Conservation (phyloP, 208 protist genomes). For the Crithidia bombi region DNA sequence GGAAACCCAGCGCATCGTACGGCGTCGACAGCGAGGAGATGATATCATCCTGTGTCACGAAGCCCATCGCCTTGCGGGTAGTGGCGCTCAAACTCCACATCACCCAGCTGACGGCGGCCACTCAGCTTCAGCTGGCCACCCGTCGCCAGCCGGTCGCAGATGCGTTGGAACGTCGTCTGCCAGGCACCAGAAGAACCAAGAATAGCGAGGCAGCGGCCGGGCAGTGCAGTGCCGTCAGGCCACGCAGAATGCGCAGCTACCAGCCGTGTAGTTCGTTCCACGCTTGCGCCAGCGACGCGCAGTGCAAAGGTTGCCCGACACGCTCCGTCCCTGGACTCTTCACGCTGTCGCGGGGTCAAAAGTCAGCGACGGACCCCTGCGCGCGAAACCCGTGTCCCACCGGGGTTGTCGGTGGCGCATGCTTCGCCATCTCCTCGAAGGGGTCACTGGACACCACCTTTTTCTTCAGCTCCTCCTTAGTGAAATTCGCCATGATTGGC, state of each 20-base stretch:
- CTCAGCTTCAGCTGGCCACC: conserved; percentile 42
- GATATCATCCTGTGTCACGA: conserved; percentile 87
- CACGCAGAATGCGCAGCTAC: conserved; percentile 59
- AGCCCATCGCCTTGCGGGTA: conserved; percentile 74
- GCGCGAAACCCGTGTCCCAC: conserved; percentile 34
- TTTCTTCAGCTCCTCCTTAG: no score
- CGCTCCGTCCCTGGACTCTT: conserved; percentile 31
- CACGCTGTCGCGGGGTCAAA: conserved; percentile 45
- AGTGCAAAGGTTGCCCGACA: conserved; percentile 51
- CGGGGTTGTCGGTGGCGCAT: conserved; percentile 1
- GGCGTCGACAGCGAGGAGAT: conserved; percentile 69
- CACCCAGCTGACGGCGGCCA: conserved; percentile 68
- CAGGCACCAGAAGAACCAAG: conserved; percentile 87
- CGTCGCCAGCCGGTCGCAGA: conserved; percentile 66
- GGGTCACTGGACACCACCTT: not conserved
- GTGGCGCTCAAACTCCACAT: conserved; percentile 56
- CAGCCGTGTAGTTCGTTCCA: conserved; percentile 62
- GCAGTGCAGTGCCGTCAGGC: conserved; percentile 78
- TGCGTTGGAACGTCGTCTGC: conserved; percentile 75
- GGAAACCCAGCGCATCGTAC: conserved; percentile 70
- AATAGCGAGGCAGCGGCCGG: conserved; percentile 75
- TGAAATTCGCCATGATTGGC: no score
- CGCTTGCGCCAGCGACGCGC: conserved; percentile 76
- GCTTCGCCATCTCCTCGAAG: not conserved
- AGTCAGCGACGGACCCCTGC: conserved; percentile 56